A percentile compares a stretch with the other conserved stretches of the same genome.
Evolutionary conservation across 2,329 filamentous ascomycete species (phyloP).

Genomic region (Dactylellina cionopaga): DNA sequence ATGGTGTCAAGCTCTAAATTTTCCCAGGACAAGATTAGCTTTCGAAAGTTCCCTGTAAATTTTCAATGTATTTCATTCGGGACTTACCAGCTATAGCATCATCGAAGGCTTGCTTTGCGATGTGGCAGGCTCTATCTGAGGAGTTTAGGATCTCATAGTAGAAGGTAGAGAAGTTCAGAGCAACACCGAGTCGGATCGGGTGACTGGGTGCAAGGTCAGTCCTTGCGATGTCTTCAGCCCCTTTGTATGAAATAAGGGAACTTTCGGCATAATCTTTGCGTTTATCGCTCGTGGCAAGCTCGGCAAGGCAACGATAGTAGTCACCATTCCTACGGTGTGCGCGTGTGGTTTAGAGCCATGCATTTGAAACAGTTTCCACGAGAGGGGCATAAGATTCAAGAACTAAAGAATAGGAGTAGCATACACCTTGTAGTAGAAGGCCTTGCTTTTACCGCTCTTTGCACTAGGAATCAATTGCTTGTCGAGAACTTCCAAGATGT

Average conservation of each 20-base stretch:
- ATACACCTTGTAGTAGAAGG: conserved; percentile 99
- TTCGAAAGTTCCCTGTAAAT: not conserved
- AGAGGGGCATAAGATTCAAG: too few species aligned
- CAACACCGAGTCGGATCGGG: conserved; percentile 96
- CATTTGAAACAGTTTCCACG: conserved; percentile 27
- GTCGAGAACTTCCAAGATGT: conserved; percentile 94
- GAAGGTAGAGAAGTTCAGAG: conserved; percentile 99
- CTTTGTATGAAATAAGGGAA: conserved; percentile 97
- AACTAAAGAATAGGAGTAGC: too few species aligned
- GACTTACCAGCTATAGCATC: conserved; percentile 82
- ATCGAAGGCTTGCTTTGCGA: conserved; percentile 99
- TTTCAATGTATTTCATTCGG: not conserved
- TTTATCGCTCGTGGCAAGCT: conserved; percentile 93
- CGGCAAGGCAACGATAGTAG: conserved; percentile 93
- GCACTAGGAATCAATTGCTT: conserved; percentile 94
- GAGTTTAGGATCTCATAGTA: conserved; percentile 99
- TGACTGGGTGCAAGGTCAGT: conserved; percentile 96
- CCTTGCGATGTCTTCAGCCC: conserved; percentile 96
- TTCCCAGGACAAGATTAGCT: conserved; percentile 50
- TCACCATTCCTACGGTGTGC: conserved; percentile 82
- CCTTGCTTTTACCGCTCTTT: conserved; percentile 97
- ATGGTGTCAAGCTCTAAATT: conserved; percentile 83
- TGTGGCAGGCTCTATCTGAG: conserved; percentile 94
- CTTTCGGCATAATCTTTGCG: conserved; percentile 86
- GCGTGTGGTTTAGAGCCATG: conserved; percentile 5